Conservation (phyloP, 306 rosid species). For the Quercus rubra region DNA sequence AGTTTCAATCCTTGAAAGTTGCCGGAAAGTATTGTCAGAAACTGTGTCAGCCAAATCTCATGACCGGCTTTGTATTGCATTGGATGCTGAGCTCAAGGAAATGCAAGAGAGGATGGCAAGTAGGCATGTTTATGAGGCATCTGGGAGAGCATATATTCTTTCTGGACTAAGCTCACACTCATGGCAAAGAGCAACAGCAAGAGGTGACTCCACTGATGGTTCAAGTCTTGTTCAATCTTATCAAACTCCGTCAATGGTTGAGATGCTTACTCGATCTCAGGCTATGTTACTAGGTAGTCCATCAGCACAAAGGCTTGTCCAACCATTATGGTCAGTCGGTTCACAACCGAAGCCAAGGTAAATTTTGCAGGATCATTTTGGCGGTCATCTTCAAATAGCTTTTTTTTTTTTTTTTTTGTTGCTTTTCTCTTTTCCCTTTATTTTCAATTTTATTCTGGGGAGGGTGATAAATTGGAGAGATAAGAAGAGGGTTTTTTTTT, state of each 20-base stretch:
- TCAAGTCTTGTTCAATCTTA: conserved; percentile 84
- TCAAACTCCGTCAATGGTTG: conserved; percentile 92
- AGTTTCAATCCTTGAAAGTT: conserved; percentile 69
- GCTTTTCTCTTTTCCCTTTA: conserved; percentile 34
- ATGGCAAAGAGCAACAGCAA: conserved; percentile 98
- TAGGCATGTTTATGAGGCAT: conserved; percentile 91
- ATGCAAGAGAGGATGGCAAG: conserved; percentile 96
- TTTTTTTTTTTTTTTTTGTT: conserved; percentile 1
- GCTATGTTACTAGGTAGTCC: conserved; percentile 76
- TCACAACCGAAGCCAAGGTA: conserved; percentile 88
- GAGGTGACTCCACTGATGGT: conserved; percentile 92
- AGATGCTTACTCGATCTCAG: conserved; percentile 98
- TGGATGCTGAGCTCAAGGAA: conserved; percentile 97
- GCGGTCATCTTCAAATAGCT: conserved; percentile 30
- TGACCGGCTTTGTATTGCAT: conserved; percentile 73
- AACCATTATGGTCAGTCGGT: conserved; percentile 56
- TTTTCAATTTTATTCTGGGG: conserved; percentile 23
- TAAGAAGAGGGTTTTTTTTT: conserved; percentile 30
- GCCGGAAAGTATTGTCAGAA: conserved; percentile 57
- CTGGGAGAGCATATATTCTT: conserved; percentile 95
- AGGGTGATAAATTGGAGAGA: conserved; percentile 43
- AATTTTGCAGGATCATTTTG: conserved; percentile 22
- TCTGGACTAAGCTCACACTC: conserved; percentile 98
- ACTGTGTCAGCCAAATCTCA: conserved; percentile 62
- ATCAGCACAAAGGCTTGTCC: conserved; percentile 77